These are phyloP conservation scores for Russula brevipes DNA, from an alignment of 768 basidiomycete species.

Conservation along the genomic window DNA sequence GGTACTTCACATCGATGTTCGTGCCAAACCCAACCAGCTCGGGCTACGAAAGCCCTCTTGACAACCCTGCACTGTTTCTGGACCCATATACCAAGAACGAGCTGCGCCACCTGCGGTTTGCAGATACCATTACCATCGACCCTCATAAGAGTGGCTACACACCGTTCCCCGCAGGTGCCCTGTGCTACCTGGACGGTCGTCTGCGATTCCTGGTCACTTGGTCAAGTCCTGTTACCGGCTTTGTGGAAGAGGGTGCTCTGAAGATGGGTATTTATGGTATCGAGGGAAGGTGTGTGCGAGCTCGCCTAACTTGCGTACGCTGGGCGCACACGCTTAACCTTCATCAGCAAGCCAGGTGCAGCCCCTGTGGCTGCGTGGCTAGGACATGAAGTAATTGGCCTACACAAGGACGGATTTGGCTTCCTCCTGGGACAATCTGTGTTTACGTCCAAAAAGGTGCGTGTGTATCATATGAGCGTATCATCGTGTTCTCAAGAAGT, in stretches of 20 bases:
- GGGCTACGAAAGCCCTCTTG: neutral
- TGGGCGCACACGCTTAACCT: neutral
- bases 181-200: slow-evolving; percentile 39
- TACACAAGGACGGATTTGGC: slow-evolving; percentile 39
- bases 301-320: neutral
- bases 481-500: neutral
- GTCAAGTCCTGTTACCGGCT: slow-evolving; percentile 34
- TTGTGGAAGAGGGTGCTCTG: slow-evolving; percentile 28
- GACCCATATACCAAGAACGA: slow-evolving; percentile 31
- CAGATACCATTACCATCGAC: slow-evolving; percentile 40
- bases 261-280: slow-evolving; percentile 44
- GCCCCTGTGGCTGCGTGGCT: slow-evolving; percentile 37
- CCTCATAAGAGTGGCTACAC: slow-evolving; percentile 44
- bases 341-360: slow-evolving; percentile 43
- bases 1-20: slow-evolving; percentile 39
- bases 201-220: slow-evolving; percentile 38
- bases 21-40: slow-evolving; percentile 16
- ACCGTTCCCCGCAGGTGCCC: slow-evolving; percentile 41
- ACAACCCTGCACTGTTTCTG: slow-evolving; percentile 32
- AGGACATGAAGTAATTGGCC: slow-evolving; percentile 38
- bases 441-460: slow-evolving; percentile 36
- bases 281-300: slow-evolving; percentile 40
- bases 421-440: slow-evolving; percentile 37
- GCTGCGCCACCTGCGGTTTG: slow-evolving; percentile 27
- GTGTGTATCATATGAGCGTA: neutral